Base-by-base conservation (phyloP, 2,329 filamentous ascomycete species). In the Triangularia setosa region DNA sequence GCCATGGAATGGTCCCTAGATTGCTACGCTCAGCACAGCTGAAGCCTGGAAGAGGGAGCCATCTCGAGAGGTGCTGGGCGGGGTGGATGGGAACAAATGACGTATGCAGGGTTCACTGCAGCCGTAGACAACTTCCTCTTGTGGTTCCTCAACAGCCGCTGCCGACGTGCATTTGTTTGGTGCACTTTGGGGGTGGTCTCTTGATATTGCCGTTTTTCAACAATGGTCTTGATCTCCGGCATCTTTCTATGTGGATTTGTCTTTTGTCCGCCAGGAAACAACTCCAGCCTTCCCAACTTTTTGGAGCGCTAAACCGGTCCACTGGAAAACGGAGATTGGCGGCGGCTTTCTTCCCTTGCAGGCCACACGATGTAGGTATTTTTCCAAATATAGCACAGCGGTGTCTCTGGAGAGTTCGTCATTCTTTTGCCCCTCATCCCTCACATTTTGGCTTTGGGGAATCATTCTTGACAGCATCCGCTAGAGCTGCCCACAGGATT, bases 71-170 rank as follows among this genome's bases (percentile, higher is more conserved):
- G 16, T 27, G 18, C 21, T 23, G 48, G 28, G 27, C 27, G 57
- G 53, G 30, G 27, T 52, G 44, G 44, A 33, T 18, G 21, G 35
- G 14, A 52, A 48, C 65, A 60, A 65, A 67, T 67, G 66, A 67
- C 66, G 66, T 65, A 67, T 64, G 66, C 58, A 65, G 65, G 63
- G 59, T 61, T 62, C 62, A 58, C 23, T 62, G 61, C 59, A 62
- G 61, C 54, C 61, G 23, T 55, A 25, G 23, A 57, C 27, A 60
- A 33, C 25, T 4, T 60, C 35, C 23, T 16, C 12, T 9, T 27
- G 58, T 52, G 48, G 61, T 55, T 63, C 40, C 48, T 40, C 61
- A 63, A 60, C 61, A 59, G 56, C 28, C 56, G 56, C 28, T 44
- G 56, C 52, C 59, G 44, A 58, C 59, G 56, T 63, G 63, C 65